Conservation (phyloP, 2,329 filamentous ascomycete species). For the Proliferodiscus dingleyae region DNA sequence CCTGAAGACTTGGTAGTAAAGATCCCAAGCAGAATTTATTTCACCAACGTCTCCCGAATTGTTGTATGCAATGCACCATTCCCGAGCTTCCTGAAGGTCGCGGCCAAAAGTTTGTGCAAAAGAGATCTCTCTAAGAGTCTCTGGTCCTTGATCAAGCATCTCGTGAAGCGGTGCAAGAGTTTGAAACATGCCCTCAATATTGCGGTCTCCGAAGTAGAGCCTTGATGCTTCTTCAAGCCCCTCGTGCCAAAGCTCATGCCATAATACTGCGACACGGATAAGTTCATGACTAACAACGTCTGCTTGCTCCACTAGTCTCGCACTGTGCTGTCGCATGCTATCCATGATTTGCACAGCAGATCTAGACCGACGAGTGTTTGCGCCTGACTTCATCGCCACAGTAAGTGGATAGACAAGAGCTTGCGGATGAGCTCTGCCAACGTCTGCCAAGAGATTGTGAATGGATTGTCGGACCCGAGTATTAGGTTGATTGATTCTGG, state of each 20-base stretch:
- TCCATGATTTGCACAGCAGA: slow-evolving; percentile 96
- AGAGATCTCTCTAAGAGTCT: slow-evolving; percentile 91
- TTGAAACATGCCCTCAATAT: slow-evolving; percentile 95
- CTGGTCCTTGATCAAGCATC: slow-evolving; percentile 82
- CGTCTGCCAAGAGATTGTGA: slow-evolving; percentile 85
- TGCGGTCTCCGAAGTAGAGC: slow-evolving; percentile 94
- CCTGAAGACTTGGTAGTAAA: slow-evolving; percentile 98
- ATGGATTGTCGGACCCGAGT: slow-evolving; percentile 82
- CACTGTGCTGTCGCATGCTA: slow-evolving; percentile 92
- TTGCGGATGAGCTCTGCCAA: slow-evolving; percentile 91
- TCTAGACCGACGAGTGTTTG: slow-evolving; percentile 75
- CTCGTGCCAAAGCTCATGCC: slow-evolving; percentile 99
- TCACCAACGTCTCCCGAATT: slow-evolving; percentile 87
- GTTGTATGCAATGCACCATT: slow-evolving; percentile 93
- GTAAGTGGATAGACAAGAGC: slow-evolving; percentile 95
- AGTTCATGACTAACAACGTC: slow-evolving; percentile 94
- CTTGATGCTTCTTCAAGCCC: slow-evolving; percentile 93
- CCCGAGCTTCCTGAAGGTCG: slow-evolving; percentile 87
- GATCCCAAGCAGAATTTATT: slow-evolving; percentile 96
- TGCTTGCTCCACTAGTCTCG: slow-evolving; percentile 87
- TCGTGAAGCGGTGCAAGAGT: slow-evolving; percentile 87
- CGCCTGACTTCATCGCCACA: slow-evolving; percentile 91
- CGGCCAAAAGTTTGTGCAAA: slow-evolving; percentile 97
- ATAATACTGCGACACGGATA: slow-evolving; percentile 92
- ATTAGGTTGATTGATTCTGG: slow-evolving; percentile 94